Conservation (phyloP, 2,329 filamentous ascomycete genomes). For the Coniochaeta hoffmannii region DNA sequence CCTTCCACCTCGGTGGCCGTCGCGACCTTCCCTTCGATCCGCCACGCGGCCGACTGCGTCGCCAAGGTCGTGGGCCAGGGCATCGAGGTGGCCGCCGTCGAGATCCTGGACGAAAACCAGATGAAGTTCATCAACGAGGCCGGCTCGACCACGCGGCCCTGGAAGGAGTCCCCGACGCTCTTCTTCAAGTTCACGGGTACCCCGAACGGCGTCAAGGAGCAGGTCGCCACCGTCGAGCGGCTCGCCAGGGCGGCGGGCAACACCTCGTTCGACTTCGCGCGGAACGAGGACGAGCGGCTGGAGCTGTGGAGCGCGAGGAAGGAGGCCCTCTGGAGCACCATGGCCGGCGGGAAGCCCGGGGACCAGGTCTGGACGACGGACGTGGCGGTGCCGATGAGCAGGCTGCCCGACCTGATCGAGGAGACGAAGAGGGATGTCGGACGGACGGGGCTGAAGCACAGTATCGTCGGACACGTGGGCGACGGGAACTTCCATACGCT, state of each 20-base stretch:
- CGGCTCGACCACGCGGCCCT: conserved; percentile 57
- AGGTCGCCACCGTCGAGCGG: conserved; percentile 59
- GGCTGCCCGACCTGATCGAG: conserved; percentile 68
- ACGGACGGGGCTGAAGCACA: conserved; percentile 65
- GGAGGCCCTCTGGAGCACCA: conserved; percentile 75
- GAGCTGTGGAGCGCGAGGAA: conserved; percentile 82
- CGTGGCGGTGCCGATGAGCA: conserved; percentile 74
- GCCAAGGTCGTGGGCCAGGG: conserved; percentile 72
- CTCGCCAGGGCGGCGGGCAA: conserved; percentile 55
- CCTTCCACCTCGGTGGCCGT: conserved; percentile 76
- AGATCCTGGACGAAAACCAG: conserved; percentile 87
- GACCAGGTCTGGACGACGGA: conserved; percentile 81
- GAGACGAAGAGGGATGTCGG: conserved; percentile 66
- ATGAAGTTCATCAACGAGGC: conserved; percentile 65
- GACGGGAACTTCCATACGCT: conserved; percentile 63
- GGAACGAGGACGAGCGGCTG: conserved; percentile 57
- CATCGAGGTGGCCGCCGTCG: conserved; percentile 82
- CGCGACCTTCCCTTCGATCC: conserved; percentile 49
- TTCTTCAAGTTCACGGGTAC: conserved; percentile 83
- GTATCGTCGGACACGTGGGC: conserved; percentile 65
- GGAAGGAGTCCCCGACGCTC: conserved; percentile 67
- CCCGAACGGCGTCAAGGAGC: conserved; percentile 65
- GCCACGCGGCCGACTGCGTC: conserved; percentile 71
- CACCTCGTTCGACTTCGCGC: conserved; percentile 72
- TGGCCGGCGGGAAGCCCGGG: conserved; percentile 56